phyloP scores from a whole-genome alignment of 2,329 filamentous ascomycete species.

The Neoascochyta sp. region DNA sequence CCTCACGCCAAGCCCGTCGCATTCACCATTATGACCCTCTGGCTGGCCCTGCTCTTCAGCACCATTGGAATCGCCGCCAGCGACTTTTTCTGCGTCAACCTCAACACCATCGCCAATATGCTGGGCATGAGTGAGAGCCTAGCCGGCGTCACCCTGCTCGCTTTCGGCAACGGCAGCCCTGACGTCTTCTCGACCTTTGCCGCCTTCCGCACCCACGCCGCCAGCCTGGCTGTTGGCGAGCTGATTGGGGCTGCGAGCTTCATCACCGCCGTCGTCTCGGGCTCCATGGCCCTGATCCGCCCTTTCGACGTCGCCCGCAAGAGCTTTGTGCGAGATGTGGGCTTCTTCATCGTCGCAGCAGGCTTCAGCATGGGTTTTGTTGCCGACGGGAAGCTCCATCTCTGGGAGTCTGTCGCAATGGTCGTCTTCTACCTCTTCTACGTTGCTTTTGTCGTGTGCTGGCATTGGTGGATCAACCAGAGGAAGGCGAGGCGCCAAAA shows the following conservation, averaged over 20 bases:
- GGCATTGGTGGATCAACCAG: constrained; percentile 81
- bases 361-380: constrained; percentile 84
- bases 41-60: constrained; percentile 87
- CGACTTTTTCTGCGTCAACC: constrained; percentile 96
- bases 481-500: constrained; percentile 59
- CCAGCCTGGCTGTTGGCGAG: constrained; percentile 94
- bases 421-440: constrained; percentile 89
- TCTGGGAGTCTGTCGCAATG: constrained; percentile 91
- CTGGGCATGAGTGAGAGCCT: constrained; percentile 93
- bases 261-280: constrained; percentile 93
- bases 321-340: constrained; percentile 86
- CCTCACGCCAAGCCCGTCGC: constrained; percentile 66
- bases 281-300: constrained; percentile 93
- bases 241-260: constrained; percentile 92
- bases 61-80: constrained; percentile 97
- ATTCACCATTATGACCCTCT: constrained; percentile 73
- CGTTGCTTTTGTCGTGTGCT: constrained; percentile 78
- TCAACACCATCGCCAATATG: constrained; percentile 85
- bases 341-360: constrained; percentile 85
- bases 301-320: constrained; percentile 88
- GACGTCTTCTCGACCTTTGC: constrained; percentile 99
- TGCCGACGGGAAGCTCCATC: constrained; percentile 73
- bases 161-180: constrained; percentile 95
- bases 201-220: constrained; percentile 93
- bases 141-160: constrained; percentile 92